phyloP scores from a whole-genome alignment of 768 basidiomycete species.

The Chalciporus pseudorubinellus region DNA sequence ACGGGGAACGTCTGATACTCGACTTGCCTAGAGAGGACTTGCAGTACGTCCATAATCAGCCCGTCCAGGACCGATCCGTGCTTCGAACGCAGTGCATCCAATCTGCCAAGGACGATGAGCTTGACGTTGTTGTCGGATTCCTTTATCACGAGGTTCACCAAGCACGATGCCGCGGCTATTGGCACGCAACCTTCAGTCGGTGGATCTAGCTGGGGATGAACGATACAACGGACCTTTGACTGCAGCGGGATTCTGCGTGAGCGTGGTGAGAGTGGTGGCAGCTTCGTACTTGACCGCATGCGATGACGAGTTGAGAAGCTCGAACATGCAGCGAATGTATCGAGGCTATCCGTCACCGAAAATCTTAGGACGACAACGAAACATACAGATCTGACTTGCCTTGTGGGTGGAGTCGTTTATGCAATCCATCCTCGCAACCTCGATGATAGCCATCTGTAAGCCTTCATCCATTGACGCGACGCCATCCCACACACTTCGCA shows the following conservation, averaged over 20 bases:
- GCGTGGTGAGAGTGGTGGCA: slow-evolving; percentile 87
- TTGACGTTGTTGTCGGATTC: slow-evolving; percentile 99
- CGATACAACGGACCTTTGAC: slow-evolving; percentile 68
- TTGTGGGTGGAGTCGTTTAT: slow-evolving; percentile 79
- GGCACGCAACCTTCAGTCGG: background rate
- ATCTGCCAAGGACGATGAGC: slow-evolving; percentile 90
- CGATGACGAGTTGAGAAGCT: slow-evolving; percentile 86
- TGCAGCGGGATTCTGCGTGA: slow-evolving; percentile 93
- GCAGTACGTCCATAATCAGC: slow-evolving; percentile 93
- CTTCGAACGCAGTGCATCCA: slow-evolving; percentile 76
- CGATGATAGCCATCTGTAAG: slow-evolving; percentile 94
- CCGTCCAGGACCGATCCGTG: slow-evolving; percentile 89
- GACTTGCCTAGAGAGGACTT: slow-evolving; percentile 75
- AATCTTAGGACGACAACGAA: slow-evolving; percentile 4
- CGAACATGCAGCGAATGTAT: slow-evolving; percentile 92
- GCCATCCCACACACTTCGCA: slow-evolving; percentile 80
- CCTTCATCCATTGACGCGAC: slow-evolving; percentile 83
- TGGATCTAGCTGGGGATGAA: background rate
- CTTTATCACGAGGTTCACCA: slow-evolving; percentile 87
- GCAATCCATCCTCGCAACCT: slow-evolving; percentile 88
- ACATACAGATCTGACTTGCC: slow-evolving; percentile 43
- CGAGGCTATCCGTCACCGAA: slow-evolving; percentile 53
- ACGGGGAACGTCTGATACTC: background rate
- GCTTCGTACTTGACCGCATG: slow-evolving; percentile 98
- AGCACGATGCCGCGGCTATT: slow-evolving; percentile 81